phyloP scores from a whole-genome alignment of 148 eudicot genomes.

The Heliamphora exappendiculata region DNA sequence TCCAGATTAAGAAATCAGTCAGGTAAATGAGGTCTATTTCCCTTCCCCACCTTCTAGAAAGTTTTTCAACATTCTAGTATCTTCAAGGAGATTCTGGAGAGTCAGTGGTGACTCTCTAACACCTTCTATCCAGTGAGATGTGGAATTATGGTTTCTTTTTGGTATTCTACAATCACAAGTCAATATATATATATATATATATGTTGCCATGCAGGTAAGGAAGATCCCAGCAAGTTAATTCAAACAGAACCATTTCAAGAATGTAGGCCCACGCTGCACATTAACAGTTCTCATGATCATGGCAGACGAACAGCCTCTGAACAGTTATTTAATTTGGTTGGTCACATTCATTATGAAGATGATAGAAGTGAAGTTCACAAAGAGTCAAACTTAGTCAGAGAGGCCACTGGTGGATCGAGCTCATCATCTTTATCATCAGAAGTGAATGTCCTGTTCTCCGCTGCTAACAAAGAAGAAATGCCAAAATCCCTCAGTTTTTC shows the following conservation, averaged over 20 bases:
- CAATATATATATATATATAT: neutral
- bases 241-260: conserved; percentile 23
- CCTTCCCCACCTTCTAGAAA: neutral
- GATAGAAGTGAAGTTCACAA: conserved; percentile 12
- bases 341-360: conserved; percentile 16
- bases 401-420: conserved; percentile 22
- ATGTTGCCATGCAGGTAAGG: conserved; percentile 17
- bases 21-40: conserved; percentile 30
- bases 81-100: too few relatives aligned
- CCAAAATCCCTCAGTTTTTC: conserved; percentile 47
- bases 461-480: conserved; percentile 42
- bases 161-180: neutral
- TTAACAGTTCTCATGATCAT: conserved; percentile 16
- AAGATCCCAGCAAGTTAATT: conserved; percentile 15
- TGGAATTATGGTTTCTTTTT: too few relatives aligned
- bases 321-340: conserved; percentile 8
- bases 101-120: too few relatives aligned
- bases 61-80: too few relatives aligned
- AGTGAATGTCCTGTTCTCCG: conserved; percentile 24
- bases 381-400: conserved; percentile 11
- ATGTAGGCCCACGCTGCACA: conserved; percentile 13
- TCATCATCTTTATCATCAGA: conserved; percentile 62
- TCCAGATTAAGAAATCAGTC: conserved; percentile 28
- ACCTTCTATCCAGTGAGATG: neutral
- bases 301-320: conserved; percentile 22